Conservation (phyloP, 768 basidiomycete species). For the Suillus tomentosus region DNA sequence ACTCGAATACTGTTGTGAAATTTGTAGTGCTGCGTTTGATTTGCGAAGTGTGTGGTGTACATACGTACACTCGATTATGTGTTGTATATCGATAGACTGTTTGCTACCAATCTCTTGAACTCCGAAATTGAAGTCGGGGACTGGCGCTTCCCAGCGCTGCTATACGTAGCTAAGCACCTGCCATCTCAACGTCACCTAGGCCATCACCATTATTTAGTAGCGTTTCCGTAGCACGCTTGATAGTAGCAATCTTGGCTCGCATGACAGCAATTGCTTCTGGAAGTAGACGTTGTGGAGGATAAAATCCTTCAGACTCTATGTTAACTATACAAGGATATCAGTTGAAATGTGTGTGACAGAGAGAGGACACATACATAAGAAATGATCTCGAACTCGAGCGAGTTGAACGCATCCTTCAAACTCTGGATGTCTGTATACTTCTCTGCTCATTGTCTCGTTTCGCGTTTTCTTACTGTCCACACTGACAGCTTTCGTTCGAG, state of each 20-base stretch:
- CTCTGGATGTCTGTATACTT: constrained; percentile 90
- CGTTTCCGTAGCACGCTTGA: constrained; percentile 60
- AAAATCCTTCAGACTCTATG: constrained; percentile 89
- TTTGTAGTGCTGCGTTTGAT: too few species aligned
- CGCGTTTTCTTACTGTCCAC: constrained; percentile 69
- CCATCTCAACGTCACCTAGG: constrained; percentile 59
- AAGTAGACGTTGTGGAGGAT: constrained; percentile 80
- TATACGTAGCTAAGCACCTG: constrained; percentile 30
- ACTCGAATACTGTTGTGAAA: too few species aligned
- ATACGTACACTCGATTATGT: too few species aligned
- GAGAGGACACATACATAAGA: constrained; percentile 69
- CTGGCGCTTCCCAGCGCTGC: too few species aligned
- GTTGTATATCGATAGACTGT: too few species aligned
- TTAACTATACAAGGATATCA: constrained; percentile 55
- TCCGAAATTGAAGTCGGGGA: too few species aligned
- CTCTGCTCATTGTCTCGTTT: constrained; percentile 87
- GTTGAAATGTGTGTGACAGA: constrained; percentile 2
- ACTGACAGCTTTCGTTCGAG: constrained; percentile 55
- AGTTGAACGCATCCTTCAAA: constrained; percentile 84
- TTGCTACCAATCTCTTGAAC: too few species aligned
- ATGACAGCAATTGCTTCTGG: constrained; percentile 81
- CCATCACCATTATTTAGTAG: constrained; percentile 45
- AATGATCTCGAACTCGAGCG: constrained; percentile 86
- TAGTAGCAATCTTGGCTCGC: constrained; percentile 70
- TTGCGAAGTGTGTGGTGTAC: too few species aligned